Evolutionary conservation across 192 early-diverging fungal genomes (phyloP).

Genomic region (Umbelopsis ramanniana): DNA sequence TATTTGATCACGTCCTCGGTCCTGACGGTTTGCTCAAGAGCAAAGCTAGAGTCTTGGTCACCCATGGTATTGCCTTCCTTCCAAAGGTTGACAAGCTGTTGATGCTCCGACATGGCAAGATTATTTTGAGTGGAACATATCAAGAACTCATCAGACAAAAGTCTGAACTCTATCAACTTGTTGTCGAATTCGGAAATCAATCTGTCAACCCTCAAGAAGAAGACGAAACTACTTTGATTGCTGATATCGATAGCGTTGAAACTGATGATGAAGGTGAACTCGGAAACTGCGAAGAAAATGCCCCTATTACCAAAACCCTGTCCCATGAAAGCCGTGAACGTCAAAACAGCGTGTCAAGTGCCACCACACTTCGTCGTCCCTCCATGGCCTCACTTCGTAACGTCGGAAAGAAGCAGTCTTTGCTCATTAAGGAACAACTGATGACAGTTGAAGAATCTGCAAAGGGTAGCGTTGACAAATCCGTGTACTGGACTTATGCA

Average conservation of each 20-base stretch:
- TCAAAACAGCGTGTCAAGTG: constrained; percentile 38
- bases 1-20: constrained; percentile 90
- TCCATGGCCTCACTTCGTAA: constrained; percentile 52
- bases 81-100: constrained; percentile 67
- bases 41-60: constrained; percentile 83
- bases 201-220: constrained; percentile 38
- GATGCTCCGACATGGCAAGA: constrained; percentile 73
- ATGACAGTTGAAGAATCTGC: constrained; percentile 83
- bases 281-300: constrained; percentile 32
- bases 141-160: constrained; percentile 65
- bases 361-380: constrained; percentile 56
- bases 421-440: constrained; percentile 49
- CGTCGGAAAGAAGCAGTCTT: constrained; percentile 24
- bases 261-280: constrained; percentile 27
- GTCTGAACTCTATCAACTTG: constrained; percentile 65
- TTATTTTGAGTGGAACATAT: constrained; percentile 72
- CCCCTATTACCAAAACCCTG: constrained; percentile 25
- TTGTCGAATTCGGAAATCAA: constrained; percentile 73
- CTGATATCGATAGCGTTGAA: constrained; percentile 27
- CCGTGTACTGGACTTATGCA: constrained; percentile 84
- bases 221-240: constrained; percentile 16
- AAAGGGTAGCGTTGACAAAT: constrained; percentile 79
- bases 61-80: constrained; percentile 81
- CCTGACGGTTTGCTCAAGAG: constrained; percentile 80
- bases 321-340: constrained; percentile 31